These are phyloP conservation scores for Histomonas meleagridis DNA, from an alignment of 208 protist genomes.

Conservation along the genomic window DNA sequence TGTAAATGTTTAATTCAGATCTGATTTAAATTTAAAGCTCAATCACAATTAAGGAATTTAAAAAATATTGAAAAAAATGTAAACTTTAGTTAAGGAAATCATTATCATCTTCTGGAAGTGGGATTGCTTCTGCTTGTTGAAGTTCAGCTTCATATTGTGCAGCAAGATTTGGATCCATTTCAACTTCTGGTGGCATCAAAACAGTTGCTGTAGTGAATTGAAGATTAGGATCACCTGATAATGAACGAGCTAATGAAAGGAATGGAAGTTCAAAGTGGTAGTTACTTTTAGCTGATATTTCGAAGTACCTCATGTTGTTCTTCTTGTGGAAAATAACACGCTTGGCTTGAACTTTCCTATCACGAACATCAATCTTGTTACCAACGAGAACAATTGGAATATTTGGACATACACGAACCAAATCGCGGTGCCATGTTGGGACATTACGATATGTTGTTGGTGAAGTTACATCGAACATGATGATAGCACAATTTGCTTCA, in stretches of 20 bases:
- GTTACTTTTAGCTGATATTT: constrained; percentile 99
- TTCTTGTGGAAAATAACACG: constrained; percentile 99
- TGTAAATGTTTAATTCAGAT: no score
- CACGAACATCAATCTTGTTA: constrained; percentile 99
- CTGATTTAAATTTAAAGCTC: no score
- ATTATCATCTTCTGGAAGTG: constrained; percentile 74
- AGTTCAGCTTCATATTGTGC: constrained; percentile 69
- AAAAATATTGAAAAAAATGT: no score
- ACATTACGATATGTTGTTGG: constrained; percentile 99
- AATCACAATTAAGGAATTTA: no score
- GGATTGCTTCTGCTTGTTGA: constrained; percentile 62
- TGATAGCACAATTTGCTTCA: constrained; percentile 96
- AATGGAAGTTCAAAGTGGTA: constrained; percentile 99
- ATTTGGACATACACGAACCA: constrained; percentile 92
- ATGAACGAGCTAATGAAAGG: constrained; percentile 88
- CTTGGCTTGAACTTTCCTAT: constrained; percentile 96
- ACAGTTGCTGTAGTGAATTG: constrained; percentile 69
- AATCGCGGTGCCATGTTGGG: constrained; percentile 96
- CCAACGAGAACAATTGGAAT: constrained; percentile 98
- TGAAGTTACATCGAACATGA: constrained; percentile 99
- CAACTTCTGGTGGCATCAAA: constrained; percentile 58
- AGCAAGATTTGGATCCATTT: constrained; percentile 53
- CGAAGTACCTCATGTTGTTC: constrained; percentile 93
- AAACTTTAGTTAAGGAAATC: constrained; percentile 6
- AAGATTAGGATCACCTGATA: constrained; percentile 74